Conservation (phyloP, 2,329 filamentous ascomycete species). For the Talaromyces verruculosus region DNA sequence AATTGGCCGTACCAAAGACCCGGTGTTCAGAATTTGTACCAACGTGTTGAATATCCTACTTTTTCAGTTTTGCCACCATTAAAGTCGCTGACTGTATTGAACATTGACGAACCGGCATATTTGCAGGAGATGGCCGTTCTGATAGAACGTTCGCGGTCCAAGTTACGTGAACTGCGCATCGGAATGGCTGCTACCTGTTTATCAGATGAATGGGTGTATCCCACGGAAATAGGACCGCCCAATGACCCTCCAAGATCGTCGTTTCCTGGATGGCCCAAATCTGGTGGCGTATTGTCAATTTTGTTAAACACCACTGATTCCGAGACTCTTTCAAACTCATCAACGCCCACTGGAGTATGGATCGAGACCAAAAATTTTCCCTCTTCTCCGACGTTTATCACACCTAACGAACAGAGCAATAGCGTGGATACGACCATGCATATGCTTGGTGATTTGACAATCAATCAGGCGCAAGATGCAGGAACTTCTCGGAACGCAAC, state of each 20-base stretch:
- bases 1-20: conserved; percentile 26
- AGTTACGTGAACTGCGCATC: conserved; percentile 69
- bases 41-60: conserved; percentile 72
- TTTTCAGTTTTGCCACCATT: conserved; percentile 75
- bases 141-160: conserved; percentile 66
- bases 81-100: conserved; percentile 72
- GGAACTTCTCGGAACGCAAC: neutral
- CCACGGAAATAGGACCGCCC: conserved; percentile 24
- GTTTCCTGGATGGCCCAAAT: conserved; percentile 33
- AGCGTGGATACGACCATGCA: conserved; percentile 8
- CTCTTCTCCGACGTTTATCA: conserved; percentile 5
- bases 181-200: conserved; percentile 58
- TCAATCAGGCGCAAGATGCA: conserved; percentile 6
- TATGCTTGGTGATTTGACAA: conserved; percentile 10
- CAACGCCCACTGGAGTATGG: neutral
- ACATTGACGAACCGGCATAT: conserved; percentile 80
- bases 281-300: conserved; percentile 36
- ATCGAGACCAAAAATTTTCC: conserved; percentile 7
- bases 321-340: neutral
- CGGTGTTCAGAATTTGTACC: conserved; percentile 49
- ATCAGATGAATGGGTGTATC: conserved; percentile 32
- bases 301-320: conserved; percentile 25
- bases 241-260: conserved; percentile 17
- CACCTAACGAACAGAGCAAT: neutral
- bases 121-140: conserved; percentile 78